Base-by-base conservation (phyloP, 2,329 filamentous ascomycete species). In the Pestalotiopsis sp. region DNA sequence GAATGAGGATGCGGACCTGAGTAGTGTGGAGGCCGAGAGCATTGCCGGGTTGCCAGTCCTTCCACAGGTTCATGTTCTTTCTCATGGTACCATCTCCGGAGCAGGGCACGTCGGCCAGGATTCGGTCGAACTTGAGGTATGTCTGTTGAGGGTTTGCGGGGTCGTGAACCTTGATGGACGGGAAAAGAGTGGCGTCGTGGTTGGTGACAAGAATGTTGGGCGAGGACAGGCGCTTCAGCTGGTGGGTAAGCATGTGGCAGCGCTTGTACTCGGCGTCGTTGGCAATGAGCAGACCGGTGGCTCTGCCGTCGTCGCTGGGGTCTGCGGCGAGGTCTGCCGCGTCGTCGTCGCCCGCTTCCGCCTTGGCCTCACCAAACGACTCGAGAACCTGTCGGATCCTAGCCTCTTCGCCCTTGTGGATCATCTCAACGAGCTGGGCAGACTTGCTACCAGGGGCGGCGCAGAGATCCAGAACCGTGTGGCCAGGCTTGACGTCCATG, bases 251-350 rank as follows among this genome's bases (percentile, higher is more conserved):
- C 93, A 99, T 96, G 82, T 98, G 96, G 68, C 94, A 94, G 72
- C 96, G 92, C 85, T 95, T 97, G 85, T 98, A 98, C 80, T 99
- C 96, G 75, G 93, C 91, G 77, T 99, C 96, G 81, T 99, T 99
- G 71, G 96, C 96, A 74, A 99, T 92, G 68, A 99, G 87, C 58
- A 99, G 86, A 45, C 96, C 96, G 4, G 95, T 98, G 2, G 95
- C 92, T 75, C 96, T 88, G 71, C 96, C 96, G 76, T 94, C 89
- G 75, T 98, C 95, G 72, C 85, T 85, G 2, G 87, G 80, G 75
- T 91, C 90, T 17, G 86, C 77, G 49, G 83, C 82, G 25, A 86
- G 77, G 61, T 87, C 84, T 52, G 87, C 84, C 2, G 87, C 88
- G 69, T 90, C 87, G 69, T 90, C 87, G 64, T 91, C 88, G 65